Evolutionary conservation across 2,329 filamentous ascomycete genomes (phyloP).

Genomic region (Plenodomus tracheiphilus): DNA sequence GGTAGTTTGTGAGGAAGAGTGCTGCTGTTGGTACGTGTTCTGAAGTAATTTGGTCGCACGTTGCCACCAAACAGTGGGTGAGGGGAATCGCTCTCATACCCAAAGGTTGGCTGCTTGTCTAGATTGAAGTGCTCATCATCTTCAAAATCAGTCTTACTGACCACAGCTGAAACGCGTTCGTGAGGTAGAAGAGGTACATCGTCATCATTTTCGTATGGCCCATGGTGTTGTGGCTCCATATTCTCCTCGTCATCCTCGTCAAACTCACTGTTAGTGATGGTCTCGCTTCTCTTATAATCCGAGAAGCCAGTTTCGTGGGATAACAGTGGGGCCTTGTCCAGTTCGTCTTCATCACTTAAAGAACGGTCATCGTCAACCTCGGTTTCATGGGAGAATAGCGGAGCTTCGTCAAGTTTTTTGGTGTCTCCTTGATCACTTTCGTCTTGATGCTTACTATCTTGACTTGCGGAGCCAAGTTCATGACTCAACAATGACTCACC

Average conservation of each 20-base stretch:
- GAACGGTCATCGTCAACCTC: conserved; percentile 5
- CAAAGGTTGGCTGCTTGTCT: conserved; percentile 11
- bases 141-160: conserved; percentile 18
- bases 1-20: conserved; percentile 34
- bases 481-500: conserved; percentile 16
- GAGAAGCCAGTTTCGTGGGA: conserved; percentile 41
- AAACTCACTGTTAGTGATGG: conserved; percentile 19
- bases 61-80: conserved; percentile 12
- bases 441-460: conserved; percentile 8
- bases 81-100: conserved; percentile 11
- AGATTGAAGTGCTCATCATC: conserved; percentile 10
- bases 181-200: conserved; percentile 27
- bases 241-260: conserved; percentile 4
- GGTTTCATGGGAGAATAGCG: conserved; percentile 28
- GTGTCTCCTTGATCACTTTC: conserved; percentile 1
- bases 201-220: conserved; percentile 6
- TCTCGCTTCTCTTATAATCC: conserved; percentile 15
- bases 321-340: conserved; percentile 38
- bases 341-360: conserved; percentile 25
- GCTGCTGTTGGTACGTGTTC: conserved; percentile 23
- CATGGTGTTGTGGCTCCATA: conserved; percentile 14
- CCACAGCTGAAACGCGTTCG: conserved; percentile 17
- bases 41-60: conserved; percentile 18
- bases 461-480: conserved; percentile 7
- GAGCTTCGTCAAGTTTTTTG: conserved; percentile 11